Evolutionary conservation across 192 early-diverging fungal genomes (phyloP).

Genomic region (Backusella luteola): DNA sequence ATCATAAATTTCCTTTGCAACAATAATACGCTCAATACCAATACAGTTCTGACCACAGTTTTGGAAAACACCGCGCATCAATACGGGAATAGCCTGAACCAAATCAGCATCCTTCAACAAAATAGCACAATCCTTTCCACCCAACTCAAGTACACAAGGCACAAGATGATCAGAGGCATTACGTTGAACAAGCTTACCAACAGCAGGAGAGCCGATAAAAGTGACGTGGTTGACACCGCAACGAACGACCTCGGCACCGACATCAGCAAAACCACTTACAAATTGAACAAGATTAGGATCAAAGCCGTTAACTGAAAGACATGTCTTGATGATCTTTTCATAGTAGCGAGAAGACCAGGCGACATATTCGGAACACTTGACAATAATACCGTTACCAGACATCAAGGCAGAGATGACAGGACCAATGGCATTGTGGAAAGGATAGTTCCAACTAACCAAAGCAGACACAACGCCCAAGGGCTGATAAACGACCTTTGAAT

Average conservation of each 20-base stretch:
- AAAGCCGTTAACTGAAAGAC: conserved; percentile 71
- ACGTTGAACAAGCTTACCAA: conserved; percentile 75
- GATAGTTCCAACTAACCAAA: conserved; percentile 89
- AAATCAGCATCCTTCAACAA: conserved; percentile 74
- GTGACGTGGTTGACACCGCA: conserved; percentile 73
- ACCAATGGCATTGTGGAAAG: conserved; percentile 76
- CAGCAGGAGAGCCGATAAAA: conserved; percentile 84
- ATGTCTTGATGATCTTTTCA: conserved; percentile 60
- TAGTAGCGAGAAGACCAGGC: conserved; percentile 78
- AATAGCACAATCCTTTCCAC: conserved; percentile 88
- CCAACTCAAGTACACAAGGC: conserved; percentile 86
- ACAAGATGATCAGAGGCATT: conserved; percentile 71
- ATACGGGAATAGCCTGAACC: conserved; percentile 61
- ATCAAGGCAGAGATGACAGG: conserved; percentile 82
- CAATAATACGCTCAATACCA: conserved; percentile 83
- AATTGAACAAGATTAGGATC: conserved; percentile 77
- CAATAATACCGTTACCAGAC: conserved; percentile 81
- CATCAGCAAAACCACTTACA: conserved; percentile 76
- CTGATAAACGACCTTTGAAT: conserved; percentile 72
- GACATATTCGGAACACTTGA: conserved; percentile 84
- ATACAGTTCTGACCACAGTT: conserved; percentile 90
- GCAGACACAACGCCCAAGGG: conserved; percentile 82
- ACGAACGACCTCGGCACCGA: conserved; percentile 72
- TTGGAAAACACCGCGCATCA: conserved; percentile 85
- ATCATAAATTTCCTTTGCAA: conserved; percentile 70